These are phyloP conservation scores for Penicillium alfredii DNA, from an alignment of 495 filamentous ascomycete species.

Conservation along the genomic window DNA sequence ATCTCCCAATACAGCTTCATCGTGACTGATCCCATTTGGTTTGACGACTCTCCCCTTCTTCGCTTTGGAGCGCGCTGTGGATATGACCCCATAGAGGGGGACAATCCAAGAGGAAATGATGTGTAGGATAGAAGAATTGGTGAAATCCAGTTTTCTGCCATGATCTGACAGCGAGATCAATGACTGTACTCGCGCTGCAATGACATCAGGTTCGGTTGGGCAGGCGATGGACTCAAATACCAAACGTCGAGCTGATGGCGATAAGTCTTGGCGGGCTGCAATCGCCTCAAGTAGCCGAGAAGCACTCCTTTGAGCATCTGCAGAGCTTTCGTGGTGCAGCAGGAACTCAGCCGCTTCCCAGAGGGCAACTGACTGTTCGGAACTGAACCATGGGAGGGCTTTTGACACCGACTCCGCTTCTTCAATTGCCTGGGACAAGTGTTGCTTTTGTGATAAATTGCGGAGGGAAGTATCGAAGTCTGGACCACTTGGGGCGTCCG, in stretches of 20 bases:
- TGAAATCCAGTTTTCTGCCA: slow-evolving; percentile 43
- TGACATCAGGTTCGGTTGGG: slow-evolving; percentile 34
- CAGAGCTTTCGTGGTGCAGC: slow-evolving; percentile 31
- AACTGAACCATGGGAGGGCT: slow-evolving; percentile 29
- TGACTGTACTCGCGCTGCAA: slow-evolving; percentile 35
- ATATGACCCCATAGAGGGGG: slow-evolving; percentile 36
- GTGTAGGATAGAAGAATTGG: slow-evolving; percentile 34
- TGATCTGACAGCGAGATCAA: slow-evolving; percentile 42
- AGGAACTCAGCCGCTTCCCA: slow-evolving; percentile 41
- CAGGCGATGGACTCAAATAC: slow-evolving; percentile 36
- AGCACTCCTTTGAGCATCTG: slow-evolving; percentile 35
- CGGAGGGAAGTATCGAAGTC: slow-evolving; percentile 37
- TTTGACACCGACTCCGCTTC: slow-evolving; percentile 37
- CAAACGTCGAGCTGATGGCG: slow-evolving; percentile 27
- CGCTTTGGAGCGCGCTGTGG: slow-evolving; percentile 33
- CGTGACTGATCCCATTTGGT: slow-evolving; percentile 39
- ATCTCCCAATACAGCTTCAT: slow-evolving; percentile 62
- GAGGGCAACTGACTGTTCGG: slow-evolving; percentile 37
- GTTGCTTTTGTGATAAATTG: slow-evolving; percentile 32
- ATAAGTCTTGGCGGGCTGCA: slow-evolving; percentile 38
- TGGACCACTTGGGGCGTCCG: slow-evolving; percentile 37
- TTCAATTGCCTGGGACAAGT: slow-evolving; percentile 33
- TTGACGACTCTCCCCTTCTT: slow-evolving; percentile 48
- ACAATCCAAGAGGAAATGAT: slow-evolving; percentile 38
- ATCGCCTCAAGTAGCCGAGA: slow-evolving; percentile 35